Base-by-base conservation (phyloP, 2,329 filamentous ascomycete genomes). In the Parastagonospora nodorum region DNA sequence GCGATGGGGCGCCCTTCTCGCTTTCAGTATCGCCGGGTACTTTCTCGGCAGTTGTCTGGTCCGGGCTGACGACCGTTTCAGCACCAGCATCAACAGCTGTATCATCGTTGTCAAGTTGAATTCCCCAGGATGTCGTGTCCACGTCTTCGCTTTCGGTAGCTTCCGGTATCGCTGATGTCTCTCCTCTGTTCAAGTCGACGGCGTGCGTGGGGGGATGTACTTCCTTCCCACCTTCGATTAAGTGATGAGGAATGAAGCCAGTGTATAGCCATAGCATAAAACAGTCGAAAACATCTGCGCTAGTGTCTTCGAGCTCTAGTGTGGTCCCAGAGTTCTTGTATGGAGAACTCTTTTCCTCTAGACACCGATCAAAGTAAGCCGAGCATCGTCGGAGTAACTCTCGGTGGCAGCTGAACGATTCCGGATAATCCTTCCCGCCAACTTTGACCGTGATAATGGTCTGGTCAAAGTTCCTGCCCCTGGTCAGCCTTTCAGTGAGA, bases 221-320 rank as follows among this genome's bases (percentile, higher is more conserved):
- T 40, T 72, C 69, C 41, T 70, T 71, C 2, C 66, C 63, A 6
- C 69, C 69, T 50, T 72, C 69, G 39, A 72, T 71, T 5, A 72
- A 61, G 58, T 72, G 69, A 19, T 72, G 69, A 5, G 69, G 69
- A 16, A 72, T 69, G 42, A 67, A 66, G 8, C 69, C 69, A 6
- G 69, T 72, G 46, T 72, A 69, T n/a, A 72, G 51, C 69, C 69
- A 72, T 46, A 72, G 57, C 68, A 72, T 69, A 47, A 72, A 72
- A 7, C 67, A 64, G 50, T 72, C 69, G 40, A 72, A 72, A n/a
- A 71, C 68, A 45, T 72, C 69, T n/a, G 69, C 66, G 39, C 56
- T 66, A 4, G 66, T 68, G 30, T 71, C 67, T 8, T 69, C 62
- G 7, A 72, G 63, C 43, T 71, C 69, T 10, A 72, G 53, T 11